A percentile compares a stretch with the other conserved stretches of the same genome.
Evolutionary conservation across 306 rosid genomes (phyloP).

Genomic region (Cucumis hystrix): DNA sequence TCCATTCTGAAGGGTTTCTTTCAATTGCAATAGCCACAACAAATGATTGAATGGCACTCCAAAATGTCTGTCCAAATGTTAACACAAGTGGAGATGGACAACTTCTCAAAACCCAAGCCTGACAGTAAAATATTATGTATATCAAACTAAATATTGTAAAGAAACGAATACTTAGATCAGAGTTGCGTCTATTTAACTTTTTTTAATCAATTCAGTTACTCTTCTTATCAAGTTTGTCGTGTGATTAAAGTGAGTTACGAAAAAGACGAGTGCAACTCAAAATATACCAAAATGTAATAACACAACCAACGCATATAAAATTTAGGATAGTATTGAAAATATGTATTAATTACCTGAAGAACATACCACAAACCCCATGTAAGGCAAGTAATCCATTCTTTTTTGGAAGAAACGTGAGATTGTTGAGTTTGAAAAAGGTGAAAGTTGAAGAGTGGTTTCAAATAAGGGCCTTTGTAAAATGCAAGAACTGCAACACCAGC

Average conservation of each 20-base stretch:
- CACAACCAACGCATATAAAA: no score
- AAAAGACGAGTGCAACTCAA: no score
- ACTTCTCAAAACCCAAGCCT: constrained; percentile 42
- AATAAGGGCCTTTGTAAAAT: constrained; percentile 38
- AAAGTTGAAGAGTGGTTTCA: constrained; percentile 13
- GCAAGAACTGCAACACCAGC: constrained; percentile 37
- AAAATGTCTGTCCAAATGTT: constrained; percentile 53
- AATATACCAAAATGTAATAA: no score
- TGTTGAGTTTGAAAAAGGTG: constrained; percentile 12
- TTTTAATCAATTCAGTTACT: no score
- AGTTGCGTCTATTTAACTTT: no score
- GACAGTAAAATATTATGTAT: background rate
- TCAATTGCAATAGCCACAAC: constrained; percentile 52
- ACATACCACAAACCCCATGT: constrained; percentile 45
- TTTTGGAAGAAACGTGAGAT: constrained; percentile 14
- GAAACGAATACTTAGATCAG: no score
- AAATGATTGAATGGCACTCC: constrained; percentile 54
- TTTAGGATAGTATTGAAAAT: no score
- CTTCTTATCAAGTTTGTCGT: no score
- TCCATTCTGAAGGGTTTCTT: constrained; percentile 54
- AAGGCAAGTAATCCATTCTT: constrained; percentile 30
- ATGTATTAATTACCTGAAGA: constrained; percentile 44
- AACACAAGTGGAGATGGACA: constrained; percentile 70
- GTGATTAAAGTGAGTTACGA: no score
- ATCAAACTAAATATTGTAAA: no score